Percentiles rank a stretch among this genome's conserved stretches.
Conservation (phyloP, 164 flowering plant species). For the Nymphaea colorata region DNA sequence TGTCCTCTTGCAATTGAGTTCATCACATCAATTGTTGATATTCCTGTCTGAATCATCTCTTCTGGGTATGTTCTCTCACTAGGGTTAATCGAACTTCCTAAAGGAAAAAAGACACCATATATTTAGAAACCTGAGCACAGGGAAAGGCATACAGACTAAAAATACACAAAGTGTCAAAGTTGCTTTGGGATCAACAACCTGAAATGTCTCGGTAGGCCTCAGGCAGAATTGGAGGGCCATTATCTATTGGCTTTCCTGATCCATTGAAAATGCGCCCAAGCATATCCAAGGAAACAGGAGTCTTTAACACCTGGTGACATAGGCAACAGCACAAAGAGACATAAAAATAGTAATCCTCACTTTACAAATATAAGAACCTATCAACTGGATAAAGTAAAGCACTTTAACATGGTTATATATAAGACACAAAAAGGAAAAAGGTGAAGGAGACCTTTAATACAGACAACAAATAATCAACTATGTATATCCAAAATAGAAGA, state of each 20-base stretch:
- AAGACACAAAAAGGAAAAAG: too few relatives aligned
- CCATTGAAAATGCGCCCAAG: constrained; percentile 99
- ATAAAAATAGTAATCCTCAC: neutral
- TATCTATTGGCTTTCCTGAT: constrained; percentile 97
- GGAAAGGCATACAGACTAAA: neutral
- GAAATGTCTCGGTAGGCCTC: constrained; percentile 98
- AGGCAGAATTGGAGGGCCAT: constrained; percentile 95
- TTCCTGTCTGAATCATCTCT: constrained; percentile 99
- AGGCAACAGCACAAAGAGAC: neutral
- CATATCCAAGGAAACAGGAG: constrained; percentile 97
- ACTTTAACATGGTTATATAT: neutral
- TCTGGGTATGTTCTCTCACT: constrained; percentile 99
- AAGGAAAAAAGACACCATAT: neutral
- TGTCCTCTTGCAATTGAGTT: constrained; percentile 98
- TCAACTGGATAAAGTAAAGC: neutral
- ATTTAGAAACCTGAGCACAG: neutral
- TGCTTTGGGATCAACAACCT: constrained; percentile 21
- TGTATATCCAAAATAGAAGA: too few relatives aligned
- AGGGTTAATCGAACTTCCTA: constrained; percentile 97
- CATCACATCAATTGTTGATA: constrained; percentile 99
- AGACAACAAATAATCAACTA: too few relatives aligned
- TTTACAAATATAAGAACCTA: neutral
- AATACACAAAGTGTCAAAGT: neutral
- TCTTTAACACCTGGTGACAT: constrained; percentile 69
- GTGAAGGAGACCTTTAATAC: too few relatives aligned